phyloP scores from a whole-genome alignment of 805 yeast species.

The Candida sphagnicola region DNA sequence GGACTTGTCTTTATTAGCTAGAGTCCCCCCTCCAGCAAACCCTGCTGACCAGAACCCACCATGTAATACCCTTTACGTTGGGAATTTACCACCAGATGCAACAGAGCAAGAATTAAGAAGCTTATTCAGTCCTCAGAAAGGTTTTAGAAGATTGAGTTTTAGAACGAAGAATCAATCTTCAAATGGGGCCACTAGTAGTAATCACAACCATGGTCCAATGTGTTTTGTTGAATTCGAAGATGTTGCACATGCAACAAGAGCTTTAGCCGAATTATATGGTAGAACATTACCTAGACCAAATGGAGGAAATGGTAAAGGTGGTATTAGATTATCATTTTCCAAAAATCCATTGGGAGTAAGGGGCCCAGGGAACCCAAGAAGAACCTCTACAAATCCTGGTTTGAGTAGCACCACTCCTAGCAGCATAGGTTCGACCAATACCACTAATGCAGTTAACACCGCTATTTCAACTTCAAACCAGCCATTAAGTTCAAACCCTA shows the following conservation, averaged over 20 bases:
- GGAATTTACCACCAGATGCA: constrained; percentile 96
- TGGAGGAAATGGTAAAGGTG: constrained; percentile 75
- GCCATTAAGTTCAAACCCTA: constrained; percentile 7
- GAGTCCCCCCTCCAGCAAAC: constrained; percentile 89
- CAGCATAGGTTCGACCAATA: neutral
- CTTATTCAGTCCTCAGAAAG: constrained; percentile 82
- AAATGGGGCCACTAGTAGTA: constrained; percentile 26
- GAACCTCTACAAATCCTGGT: constrained; percentile 30
- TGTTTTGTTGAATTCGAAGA: constrained; percentile 99
- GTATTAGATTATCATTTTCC: constrained; percentile 88
- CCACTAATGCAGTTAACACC: neutral
- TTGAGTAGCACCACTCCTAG: neutral
- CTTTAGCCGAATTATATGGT: constrained; percentile 91
- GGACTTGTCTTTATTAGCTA: constrained; percentile 67
- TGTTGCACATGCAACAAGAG: constrained; percentile 88
- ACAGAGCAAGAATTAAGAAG: constrained; percentile 89
- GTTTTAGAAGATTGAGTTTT: constrained; percentile 89
- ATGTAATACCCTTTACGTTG: constrained; percentile 94
- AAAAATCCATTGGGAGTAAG: constrained; percentile 97
- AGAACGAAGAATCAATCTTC: constrained; percentile 50
- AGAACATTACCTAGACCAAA: constrained; percentile 81
- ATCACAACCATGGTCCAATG: constrained; percentile 87
- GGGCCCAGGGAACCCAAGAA: constrained; percentile 52
- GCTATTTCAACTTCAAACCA: neutral
- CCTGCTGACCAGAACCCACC: constrained; percentile 99